These are phyloP conservation scores for Cryptococcus sp. DNA, from an alignment of 1,284 basidiomycete species.

Conservation along the genomic window DNA sequence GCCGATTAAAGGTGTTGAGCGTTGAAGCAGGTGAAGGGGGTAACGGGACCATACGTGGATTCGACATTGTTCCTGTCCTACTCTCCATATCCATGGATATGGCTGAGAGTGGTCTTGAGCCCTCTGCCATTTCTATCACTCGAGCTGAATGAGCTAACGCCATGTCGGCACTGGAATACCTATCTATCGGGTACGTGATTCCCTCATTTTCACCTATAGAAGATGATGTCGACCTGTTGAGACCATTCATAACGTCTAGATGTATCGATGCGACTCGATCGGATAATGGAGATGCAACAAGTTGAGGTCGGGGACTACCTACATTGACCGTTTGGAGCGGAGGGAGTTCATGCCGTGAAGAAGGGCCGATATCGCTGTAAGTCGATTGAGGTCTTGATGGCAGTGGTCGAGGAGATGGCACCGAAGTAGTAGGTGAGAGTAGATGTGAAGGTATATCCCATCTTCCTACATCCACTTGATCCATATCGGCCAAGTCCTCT, in stretches of 20 bases:
- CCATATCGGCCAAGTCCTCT: not conserved
- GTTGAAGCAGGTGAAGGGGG: slow-evolving; percentile 4
- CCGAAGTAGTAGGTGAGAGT: slow-evolving; percentile 4
- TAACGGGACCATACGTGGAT: slow-evolving; percentile 7
- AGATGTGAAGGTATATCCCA: slow-evolving; percentile 27
- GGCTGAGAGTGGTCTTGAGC: not conserved
- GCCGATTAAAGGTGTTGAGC: not conserved
- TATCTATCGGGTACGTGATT: not conserved
- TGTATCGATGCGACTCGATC: slow-evolving; percentile 16
- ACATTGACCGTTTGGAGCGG: not conserved
- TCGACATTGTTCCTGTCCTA: not conserved
- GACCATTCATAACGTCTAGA: slow-evolving; percentile 12
- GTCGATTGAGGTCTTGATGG: not conserved
- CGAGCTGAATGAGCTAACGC: not conserved
- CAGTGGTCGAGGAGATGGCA: not conserved
- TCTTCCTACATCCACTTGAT: slow-evolving; percentile 11
- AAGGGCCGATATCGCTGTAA: not conserved
- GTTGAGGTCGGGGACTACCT: slow-evolving; percentile 2
- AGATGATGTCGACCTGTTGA: not conserved
- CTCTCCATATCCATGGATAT: not conserved
- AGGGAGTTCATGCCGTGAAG: not conserved
- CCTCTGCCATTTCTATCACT: not conserved
- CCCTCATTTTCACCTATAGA: not conserved
- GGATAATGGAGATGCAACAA: slow-evolving; percentile 7
- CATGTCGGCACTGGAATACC: not conserved